A percentile compares a stretch with the other conserved stretches of the same genome.
phyloP scores from a whole-genome alignment of 2,329 filamentous ascomycete species.

The Colletotrichum sp. region DNA sequence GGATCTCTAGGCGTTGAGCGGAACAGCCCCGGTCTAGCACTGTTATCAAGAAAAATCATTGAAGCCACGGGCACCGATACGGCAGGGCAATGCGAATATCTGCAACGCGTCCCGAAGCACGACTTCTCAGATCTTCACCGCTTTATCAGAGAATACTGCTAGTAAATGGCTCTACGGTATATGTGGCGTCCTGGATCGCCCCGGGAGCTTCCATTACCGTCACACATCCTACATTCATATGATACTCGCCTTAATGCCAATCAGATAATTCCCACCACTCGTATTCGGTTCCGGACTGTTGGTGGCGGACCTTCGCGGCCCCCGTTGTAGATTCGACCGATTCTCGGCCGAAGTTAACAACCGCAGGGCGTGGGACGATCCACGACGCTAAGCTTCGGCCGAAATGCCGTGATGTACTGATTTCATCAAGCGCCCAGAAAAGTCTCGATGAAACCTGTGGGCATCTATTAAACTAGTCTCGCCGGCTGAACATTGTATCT shows the following conservation, averaged over 20 bases:
- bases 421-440: neutral
- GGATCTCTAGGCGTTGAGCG: neutral
- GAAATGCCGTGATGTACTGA: neutral
- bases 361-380: rapidly evolving
- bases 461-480: neutral
- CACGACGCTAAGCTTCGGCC: neutral
- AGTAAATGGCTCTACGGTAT: neutral
- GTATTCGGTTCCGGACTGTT: neutral
- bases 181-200: too few relatives aligned
- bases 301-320: neutral
- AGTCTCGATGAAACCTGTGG: neutral
- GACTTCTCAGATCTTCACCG: neutral
- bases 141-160: neutral
- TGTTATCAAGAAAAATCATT: neutral
- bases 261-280: neutral
- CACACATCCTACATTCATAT: neutral
- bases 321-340: neutral
- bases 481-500: neutral
- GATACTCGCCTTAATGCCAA: neutral
- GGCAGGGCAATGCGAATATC: neutral
- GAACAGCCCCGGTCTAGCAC: neutral
- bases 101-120: neutral
- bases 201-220: neutral
- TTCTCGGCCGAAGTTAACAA: rapidly evolving
- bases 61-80: rapidly evolving